Conservation (phyloP, 179 eudicot species). For the Silene vulgaris region DNA sequence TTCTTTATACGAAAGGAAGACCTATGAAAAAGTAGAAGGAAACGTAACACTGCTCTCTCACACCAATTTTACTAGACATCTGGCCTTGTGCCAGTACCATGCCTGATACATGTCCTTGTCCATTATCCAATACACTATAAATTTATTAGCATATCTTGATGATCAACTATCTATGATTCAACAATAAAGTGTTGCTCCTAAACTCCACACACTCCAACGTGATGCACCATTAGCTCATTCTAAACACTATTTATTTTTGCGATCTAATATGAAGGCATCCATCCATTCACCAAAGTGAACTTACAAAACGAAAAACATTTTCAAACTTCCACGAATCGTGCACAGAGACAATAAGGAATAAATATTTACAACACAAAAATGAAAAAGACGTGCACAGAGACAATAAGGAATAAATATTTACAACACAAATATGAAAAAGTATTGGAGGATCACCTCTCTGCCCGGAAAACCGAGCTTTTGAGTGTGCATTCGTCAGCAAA, state of each 20-base stretch:
- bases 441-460: slow-evolving; percentile 58
- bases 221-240: slow-evolving; percentile 7
- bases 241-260: background rate
- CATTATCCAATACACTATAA: background rate
- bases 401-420: background rate
- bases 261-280: background rate
- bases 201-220: background rate
- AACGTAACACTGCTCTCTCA: background rate
- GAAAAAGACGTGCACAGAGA: background rate
- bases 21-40: background rate
- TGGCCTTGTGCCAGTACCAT: background rate
- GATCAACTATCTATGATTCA: background rate
- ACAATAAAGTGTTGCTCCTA: slow-evolving; percentile 1
- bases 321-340: background rate
- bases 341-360: too few relatives aligned
- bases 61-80: background rate
- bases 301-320: background rate
- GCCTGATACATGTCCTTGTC: background rate
- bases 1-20: background rate
- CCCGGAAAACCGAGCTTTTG: slow-evolving; percentile 63
- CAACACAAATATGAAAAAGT: background rate
- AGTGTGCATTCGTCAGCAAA: slow-evolving; percentile 68
- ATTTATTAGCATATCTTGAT: background rate
- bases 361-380: background rate
- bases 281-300: background rate